Percentiles rank a stretch among this genome's conserved stretches.
phyloP scores from a whole-genome alignment of 2,329 filamentous ascomycete genomes.

The Rugonectria rugulosa region DNA sequence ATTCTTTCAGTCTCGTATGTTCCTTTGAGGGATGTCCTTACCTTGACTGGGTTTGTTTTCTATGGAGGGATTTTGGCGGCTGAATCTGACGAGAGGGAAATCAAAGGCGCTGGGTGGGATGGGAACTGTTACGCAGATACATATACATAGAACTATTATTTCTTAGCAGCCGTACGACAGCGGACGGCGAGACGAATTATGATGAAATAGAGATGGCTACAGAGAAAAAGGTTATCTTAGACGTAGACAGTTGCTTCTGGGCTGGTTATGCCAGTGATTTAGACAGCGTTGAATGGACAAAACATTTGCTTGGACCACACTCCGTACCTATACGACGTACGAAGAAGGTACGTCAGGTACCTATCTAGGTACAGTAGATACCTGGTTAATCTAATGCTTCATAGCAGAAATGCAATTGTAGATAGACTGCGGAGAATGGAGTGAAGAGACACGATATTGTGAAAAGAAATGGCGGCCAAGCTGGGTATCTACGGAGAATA shows the following conservation, averaged over 20 bases:
- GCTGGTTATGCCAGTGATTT: background rate
- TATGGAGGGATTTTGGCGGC: constrained; percentile 17
- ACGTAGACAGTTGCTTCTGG: background rate
- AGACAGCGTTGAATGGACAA: background rate
- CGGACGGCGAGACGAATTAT: constrained; percentile 34
- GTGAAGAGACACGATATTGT: too few relatives aligned
- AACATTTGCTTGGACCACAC: too few relatives aligned
- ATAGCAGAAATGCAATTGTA: too few relatives aligned
- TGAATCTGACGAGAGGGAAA: constrained; percentile 26
- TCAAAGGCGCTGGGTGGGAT: constrained; percentile 27
- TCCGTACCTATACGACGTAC: too few relatives aligned
- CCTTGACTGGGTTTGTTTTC: constrained; percentile 12
- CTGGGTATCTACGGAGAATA: too few relatives aligned
- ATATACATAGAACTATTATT: constrained; percentile 35
- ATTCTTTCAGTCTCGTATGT: constrained; percentile 17
- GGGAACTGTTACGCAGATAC: constrained; percentile 18
- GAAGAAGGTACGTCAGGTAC: too few relatives aligned
- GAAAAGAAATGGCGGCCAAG: too few relatives aligned
- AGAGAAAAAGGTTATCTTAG: background rate
- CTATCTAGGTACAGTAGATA: too few relatives aligned
- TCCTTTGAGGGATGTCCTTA: background rate
- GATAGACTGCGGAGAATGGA: too few relatives aligned
- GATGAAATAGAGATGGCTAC: constrained; percentile 21
- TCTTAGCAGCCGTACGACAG: constrained; percentile 30
- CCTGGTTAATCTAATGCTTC: too few relatives aligned